These are phyloP conservation scores for Solanum ossicruentum DNA, from an alignment of 257 asterid species.

Conservation along the genomic window DNA sequence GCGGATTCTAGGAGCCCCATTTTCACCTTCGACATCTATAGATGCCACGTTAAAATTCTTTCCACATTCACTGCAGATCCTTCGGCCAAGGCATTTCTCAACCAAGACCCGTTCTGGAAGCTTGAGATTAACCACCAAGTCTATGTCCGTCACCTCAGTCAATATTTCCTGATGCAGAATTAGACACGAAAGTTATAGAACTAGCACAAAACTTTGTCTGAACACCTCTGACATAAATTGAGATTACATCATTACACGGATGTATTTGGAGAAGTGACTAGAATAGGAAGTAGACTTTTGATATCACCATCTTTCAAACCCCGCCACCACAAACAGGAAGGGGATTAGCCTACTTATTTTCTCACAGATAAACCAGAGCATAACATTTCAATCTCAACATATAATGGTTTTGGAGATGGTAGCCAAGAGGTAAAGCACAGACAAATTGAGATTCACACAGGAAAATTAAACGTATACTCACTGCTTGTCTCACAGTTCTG, in stretches of 20 bases:
- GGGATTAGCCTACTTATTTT: background rate
- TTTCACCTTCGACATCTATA: slow-evolving; percentile 67
- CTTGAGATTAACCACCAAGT: slow-evolving; percentile 89
- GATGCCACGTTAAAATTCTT: slow-evolving; percentile 90
- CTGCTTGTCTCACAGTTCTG: slow-evolving; percentile 92
- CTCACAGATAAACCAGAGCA: background rate
- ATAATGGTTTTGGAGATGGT: background rate
- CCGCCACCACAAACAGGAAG: background rate
- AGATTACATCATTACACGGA: background rate
- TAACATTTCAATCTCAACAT: background rate
- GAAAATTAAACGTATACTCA: slow-evolving; percentile 24
- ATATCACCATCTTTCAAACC: background rate
- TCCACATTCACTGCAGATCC: slow-evolving; percentile 85
- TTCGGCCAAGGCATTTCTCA: slow-evolving; percentile 94
- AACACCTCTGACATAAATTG: background rate
- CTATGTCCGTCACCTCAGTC: slow-evolving; percentile 81
- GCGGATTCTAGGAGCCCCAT: slow-evolving; percentile 68
- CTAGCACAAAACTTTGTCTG: background rate
- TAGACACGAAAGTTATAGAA: background rate
- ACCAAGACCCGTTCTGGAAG: slow-evolving; percentile 81
- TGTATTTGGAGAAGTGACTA: background rate
- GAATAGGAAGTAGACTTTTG: background rate
- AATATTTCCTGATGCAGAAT: slow-evolving; percentile 58
- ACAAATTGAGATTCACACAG: background rate
- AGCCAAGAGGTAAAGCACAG: background rate